Evolutionary conservation across 805 yeast species (phyloP).

Genomic region (Kodamaea hsintzibuensis): DNA sequence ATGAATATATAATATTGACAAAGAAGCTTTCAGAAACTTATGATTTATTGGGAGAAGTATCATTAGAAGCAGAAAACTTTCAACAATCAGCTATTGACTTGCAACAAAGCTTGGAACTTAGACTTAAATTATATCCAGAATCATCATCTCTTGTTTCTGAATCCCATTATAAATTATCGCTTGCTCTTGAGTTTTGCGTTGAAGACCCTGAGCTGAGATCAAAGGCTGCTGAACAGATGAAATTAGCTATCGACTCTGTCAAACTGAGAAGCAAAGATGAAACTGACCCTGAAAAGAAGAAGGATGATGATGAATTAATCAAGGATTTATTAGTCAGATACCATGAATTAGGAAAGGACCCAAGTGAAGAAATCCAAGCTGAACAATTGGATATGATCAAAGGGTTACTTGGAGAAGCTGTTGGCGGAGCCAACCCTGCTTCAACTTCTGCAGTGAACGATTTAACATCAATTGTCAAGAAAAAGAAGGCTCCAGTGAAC

Average conservation of each 20-base stretch:
- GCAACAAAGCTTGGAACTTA: slow-evolving; percentile 52
- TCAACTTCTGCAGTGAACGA: slow-evolving; percentile 51
- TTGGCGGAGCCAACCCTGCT: slow-evolving; percentile 11
- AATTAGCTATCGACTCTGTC: slow-evolving; percentile 48
- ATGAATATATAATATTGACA: slow-evolving; percentile 37
- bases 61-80: slow-evolving; percentile 87
- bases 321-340: slow-evolving; percentile 58
- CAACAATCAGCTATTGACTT: slow-evolving; percentile 75
- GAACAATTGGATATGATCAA: slow-evolving; percentile 55
- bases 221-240: slow-evolving; percentile 56
- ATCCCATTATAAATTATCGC: slow-evolving; percentile 75
- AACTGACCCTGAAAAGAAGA: slow-evolving; percentile 40
- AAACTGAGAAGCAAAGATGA: slow-evolving; percentile 43
- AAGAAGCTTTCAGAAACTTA: slow-evolving; percentile 70
- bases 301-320: slow-evolving; percentile 48
- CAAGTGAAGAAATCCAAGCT: slow-evolving; percentile 47
- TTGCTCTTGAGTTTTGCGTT: slow-evolving; percentile 73
- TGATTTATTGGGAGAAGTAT: slow-evolving; percentile 84
- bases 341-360: slow-evolving; percentile 54
- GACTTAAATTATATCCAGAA: slow-evolving; percentile 52
- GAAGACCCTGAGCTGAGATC: slow-evolving; percentile 49
- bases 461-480: slow-evolving; percentile 61
- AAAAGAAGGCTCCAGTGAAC: slow-evolving; percentile 28
- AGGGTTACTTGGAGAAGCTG: slow-evolving; percentile 56
- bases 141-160: slow-evolving; percentile 66